These are phyloP conservation scores for Phytomonas sp. DNA, from an alignment of 208 protist genomes.

Conservation along the genomic window DNA sequence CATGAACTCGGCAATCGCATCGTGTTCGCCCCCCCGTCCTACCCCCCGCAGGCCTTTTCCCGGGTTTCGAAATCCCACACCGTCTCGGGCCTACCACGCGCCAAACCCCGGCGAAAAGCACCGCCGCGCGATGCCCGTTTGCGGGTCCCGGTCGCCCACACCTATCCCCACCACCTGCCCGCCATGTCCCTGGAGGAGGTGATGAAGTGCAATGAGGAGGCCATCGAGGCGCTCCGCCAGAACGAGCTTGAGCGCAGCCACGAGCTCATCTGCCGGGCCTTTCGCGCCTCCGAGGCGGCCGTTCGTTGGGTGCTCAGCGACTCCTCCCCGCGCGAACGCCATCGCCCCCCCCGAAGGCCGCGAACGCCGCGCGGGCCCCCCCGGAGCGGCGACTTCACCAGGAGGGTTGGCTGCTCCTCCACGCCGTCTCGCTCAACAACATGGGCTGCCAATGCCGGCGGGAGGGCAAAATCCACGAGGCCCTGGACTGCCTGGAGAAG, in stretches of 20 bases:
- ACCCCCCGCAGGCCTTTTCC: no score
- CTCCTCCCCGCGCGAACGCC: background rate
- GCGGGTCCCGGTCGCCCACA: background rate
- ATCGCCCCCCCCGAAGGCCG: background rate
- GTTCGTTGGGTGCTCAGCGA: background rate
- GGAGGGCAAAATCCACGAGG: conserved; percentile 29
- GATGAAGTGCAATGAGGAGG: conserved; percentile 51
- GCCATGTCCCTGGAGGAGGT: conserved; percentile 23
- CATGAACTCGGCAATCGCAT: no score
- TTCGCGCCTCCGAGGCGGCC: conserved; percentile 19
- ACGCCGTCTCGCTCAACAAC: conserved; percentile 74
- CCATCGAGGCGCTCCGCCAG: conserved; percentile 49
- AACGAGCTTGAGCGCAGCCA: conserved; percentile 36
- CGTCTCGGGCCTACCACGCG: no score
- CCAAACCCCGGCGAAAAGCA: no score
- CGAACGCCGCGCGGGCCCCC: background rate
- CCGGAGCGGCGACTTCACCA: background rate
- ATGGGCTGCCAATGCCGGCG: conserved; percentile 74
- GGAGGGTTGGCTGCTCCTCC: conserved; percentile 50
- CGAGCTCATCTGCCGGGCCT: conserved; percentile 20
- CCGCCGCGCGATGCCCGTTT: background rate
- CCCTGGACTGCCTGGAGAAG: conserved; percentile 32
- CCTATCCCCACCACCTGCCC: background rate
- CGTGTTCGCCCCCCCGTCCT: no score
- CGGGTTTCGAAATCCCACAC: no score